Percentiles rank a stretch among this genome's conserved stretches.
phyloP scores from a whole-genome alignment of 2,329 filamentous ascomycete species.

The Coniochaeta sp. region DNA sequence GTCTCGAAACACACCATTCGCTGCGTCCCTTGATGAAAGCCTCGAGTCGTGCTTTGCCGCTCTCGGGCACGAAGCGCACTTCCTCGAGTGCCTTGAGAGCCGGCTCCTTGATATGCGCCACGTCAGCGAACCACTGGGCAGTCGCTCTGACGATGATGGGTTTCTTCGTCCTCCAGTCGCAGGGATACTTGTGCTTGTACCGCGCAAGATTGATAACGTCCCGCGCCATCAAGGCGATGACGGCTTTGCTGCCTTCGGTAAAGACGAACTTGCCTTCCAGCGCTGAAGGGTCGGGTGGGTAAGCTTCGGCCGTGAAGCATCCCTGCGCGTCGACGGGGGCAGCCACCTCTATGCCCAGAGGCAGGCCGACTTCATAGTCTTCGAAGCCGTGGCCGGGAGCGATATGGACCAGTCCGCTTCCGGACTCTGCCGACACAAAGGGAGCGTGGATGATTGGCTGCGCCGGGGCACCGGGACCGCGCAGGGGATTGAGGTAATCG shows the following conservation, averaged over 20 bases:
- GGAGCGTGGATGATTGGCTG: conserved; percentile 76
- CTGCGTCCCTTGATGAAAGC: conserved; percentile 82
- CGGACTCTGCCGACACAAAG: conserved; percentile 86
- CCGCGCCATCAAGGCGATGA: conserved; percentile 61
- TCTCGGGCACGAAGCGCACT: conserved; percentile 73
- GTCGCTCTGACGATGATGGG: conserved; percentile 89
- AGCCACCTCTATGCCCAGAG: conserved; percentile 63
- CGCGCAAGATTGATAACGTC: conserved; percentile 63
- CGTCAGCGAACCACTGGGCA: conserved; percentile 96
- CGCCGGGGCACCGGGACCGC: conserved; percentile 43
- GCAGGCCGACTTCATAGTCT: conserved; percentile 77
- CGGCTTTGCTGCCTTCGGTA: conserved; percentile 58
- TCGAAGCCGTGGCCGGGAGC: conserved; percentile 96
- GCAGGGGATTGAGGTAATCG: conserved; percentile 65
- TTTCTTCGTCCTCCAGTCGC: conserved; percentile 94
- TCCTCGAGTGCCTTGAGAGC: conserved; percentile 63
- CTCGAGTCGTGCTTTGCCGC: conserved; percentile 66
- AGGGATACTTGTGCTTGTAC: conserved; percentile 89
- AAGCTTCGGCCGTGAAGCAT: conserved; percentile 71
- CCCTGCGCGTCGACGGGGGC: conserved; percentile 82
- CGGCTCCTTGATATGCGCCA: conserved; percentile 69
- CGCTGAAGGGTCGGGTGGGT: conserved; percentile 58
- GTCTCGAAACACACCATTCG: conserved; percentile 97
- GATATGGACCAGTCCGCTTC: conserved; percentile 88
- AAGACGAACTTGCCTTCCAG: conserved; percentile 68